Evolutionary conservation across 257 asterid genomes (phyloP), one percentile per base, ranked within the genome.

Genomic region (Nicotiana noctiflora): DNA sequence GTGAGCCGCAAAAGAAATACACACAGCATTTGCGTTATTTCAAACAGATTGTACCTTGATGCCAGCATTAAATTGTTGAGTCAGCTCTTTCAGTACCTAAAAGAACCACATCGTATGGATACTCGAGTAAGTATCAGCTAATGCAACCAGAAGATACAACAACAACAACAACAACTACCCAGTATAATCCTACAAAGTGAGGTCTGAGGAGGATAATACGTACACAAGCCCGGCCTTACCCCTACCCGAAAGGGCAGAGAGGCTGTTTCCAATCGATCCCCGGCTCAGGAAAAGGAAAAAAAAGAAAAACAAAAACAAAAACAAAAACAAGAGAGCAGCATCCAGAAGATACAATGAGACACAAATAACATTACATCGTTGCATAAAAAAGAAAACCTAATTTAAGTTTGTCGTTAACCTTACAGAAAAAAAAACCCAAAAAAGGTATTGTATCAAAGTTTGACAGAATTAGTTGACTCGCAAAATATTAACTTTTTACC

Each of bases 61-160:
- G 80, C 99, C 99, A 82, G 94, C 95, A 75, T 96, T 86, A 84
- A 92, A 89, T 75, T 93, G 99, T 46, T 81, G 91, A 44, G 65
- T 74, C 57, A 90, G 88, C 86, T 93, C 97, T 60, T 95, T 91
- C 29, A 90, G 86, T 72, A 95, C 97, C 98, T 95, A 83, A 31
- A 78, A 80, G 49, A 72, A 75, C 70, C 55, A 46, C 60, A 49
- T 5, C 44, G 0, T 21, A 46, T 14, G 61, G 60, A 72, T 23
- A 72, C 40, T 46, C 8, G 40, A 72, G 25, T 72, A 29, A 72
- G 60, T 72, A 72, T 49, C 40, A 72, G 40, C 8, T 49, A 12
- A 9, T 72, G 27, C 27, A 25, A 0, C 27, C 27, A 25, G 27
- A 25, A n/a, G n/a, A n/a, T n/a, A n/a, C n/a, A n/a, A n/a, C n/a